phyloP scores from a whole-genome alignment of 2,329 filamentous ascomycete species.

The Aspergillus unguis region DNA sequence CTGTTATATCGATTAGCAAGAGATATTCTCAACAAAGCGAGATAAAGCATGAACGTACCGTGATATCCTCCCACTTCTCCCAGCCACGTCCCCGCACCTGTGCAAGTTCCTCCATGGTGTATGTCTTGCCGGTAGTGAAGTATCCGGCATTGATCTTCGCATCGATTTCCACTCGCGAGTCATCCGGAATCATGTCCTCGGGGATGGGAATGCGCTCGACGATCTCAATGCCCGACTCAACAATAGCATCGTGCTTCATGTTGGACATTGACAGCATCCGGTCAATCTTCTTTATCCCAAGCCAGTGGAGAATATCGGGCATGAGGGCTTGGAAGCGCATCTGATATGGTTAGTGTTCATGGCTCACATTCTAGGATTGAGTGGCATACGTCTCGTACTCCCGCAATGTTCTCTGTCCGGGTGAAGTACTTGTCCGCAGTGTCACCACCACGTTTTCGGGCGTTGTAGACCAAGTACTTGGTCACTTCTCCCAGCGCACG shows the following conservation, averaged over 20 bases:
- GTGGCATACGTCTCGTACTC: constrained; percentile 66
- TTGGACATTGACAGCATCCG: constrained; percentile 99
- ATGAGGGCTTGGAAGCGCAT: constrained; percentile 99
- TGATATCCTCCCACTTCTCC: constrained; percentile 64
- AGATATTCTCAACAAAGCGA: background rate
- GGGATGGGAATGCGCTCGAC: constrained; percentile 87
- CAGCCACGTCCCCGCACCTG: constrained; percentile 86
- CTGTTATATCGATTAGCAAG: constrained; percentile 14
- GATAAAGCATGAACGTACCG: constrained; percentile 23
- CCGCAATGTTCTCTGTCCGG: constrained; percentile 95
- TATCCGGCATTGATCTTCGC: constrained; percentile 93
- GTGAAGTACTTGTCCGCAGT: constrained; percentile 69
- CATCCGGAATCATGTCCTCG: constrained; percentile 87
- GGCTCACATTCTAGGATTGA: background rate
- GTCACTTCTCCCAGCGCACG: constrained; percentile 92
- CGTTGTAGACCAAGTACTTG: constrained; percentile 69
- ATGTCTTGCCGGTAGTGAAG: constrained; percentile 83
- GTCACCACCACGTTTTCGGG: constrained; percentile 44
- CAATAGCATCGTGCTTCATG: constrained; percentile 54
- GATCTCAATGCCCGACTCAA: constrained; percentile 63
- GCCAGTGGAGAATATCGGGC: constrained; percentile 97
- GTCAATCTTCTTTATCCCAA: constrained; percentile 98
- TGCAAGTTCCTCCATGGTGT: constrained; percentile 80
- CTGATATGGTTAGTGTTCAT: constrained; percentile 37
- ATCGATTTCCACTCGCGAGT: constrained; percentile 97